Base-by-base conservation (phyloP, 441 rosid genomes). In the Erysimum cheiri region DNA sequence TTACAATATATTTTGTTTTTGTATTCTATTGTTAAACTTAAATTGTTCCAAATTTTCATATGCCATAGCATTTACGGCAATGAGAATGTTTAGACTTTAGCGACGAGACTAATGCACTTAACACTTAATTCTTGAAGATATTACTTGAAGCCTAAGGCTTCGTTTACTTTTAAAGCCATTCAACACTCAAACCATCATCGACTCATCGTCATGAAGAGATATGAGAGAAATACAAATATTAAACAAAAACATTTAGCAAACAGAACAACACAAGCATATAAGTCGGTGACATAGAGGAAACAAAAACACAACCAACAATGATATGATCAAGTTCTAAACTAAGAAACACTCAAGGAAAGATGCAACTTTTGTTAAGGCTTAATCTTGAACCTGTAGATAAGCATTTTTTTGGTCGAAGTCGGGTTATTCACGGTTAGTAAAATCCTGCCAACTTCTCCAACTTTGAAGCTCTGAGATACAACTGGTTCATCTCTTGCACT, bases 401-500 rank as follows among this genome's bases (percentile, higher is more conserved):
- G 85, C 76, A 80, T 77, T 85, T 85, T 87, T 85, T 84, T 87
- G 69, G 68, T 80, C 2, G 84, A 73, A 28, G 76, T 79, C 0
- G 80, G 78, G 64, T 87, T 87, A 58, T 84, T 78, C 4, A 85
- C 73, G 33, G 86, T 82, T 54, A 88, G 61, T 62, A 84, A 76
- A 41, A 88, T 72, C 77, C 82, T 88, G 56, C 93, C 90, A 0
- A 84, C 36, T 74, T 88, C 90, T 32, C 72, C 82, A 24, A 77
- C 76, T 71, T 83, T 83, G 83, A 85, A 88, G 64, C 78, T 78
- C 32, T 79, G 80, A 32, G 74, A 70, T 6, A 85, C 66, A 15
- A 88, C 81, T 0, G 77, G 75, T 53, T 84, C 81, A 28, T 81
- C 85, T 10, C 48, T 60, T 0, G 81, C 41, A 53, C 26, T 15